These are phyloP conservation scores for Ehretia macrophylla DNA, from an alignment of 257 asterid genomes.

Conservation along the genomic window DNA sequence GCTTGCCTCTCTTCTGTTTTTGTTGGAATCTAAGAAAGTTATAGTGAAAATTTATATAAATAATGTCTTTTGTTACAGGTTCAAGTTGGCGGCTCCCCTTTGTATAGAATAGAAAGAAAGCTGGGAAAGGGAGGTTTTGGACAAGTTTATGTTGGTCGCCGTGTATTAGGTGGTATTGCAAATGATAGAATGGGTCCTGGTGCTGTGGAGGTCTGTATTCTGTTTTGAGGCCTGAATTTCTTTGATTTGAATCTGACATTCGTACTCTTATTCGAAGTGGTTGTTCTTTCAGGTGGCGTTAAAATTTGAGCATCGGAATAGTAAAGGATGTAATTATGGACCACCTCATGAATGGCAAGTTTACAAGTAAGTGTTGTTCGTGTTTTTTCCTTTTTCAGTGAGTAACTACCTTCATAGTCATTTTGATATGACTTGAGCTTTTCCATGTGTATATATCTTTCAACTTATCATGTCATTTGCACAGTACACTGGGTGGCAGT, in stretches of 20 bases:
- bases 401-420: not conserved
- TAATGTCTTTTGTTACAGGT: constrained; percentile 40
- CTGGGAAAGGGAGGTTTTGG: constrained; percentile 97
- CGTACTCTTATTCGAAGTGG: not conserved
- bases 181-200: constrained; percentile 59
- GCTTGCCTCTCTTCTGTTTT: too few species aligned
- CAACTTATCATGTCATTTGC: constrained; percentile 14
- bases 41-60: not conserved
- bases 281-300: constrained; percentile 60
- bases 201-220: constrained; percentile 46
- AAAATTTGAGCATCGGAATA: constrained; percentile 73
- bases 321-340: constrained; percentile 80
- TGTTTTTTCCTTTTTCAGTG: not conserved
- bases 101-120: constrained; percentile 55
- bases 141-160: constrained; percentile 86
- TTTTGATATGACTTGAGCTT: not conserved
- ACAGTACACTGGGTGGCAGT: constrained; percentile 73
- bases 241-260: constrained; percentile 3
- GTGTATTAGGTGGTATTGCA: constrained; percentile 42
- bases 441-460: constrained; percentile 8
- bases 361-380: constrained; percentile 52
- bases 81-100: constrained; percentile 80
- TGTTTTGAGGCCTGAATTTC: constrained; percentile 3
- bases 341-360: constrained; percentile 92
- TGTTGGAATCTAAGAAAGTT: too few species aligned